These are phyloP conservation scores for Chamaecyparis obtusa DNA, from an alignment of 75 land plant genomes.

Conservation along the genomic window DNA sequence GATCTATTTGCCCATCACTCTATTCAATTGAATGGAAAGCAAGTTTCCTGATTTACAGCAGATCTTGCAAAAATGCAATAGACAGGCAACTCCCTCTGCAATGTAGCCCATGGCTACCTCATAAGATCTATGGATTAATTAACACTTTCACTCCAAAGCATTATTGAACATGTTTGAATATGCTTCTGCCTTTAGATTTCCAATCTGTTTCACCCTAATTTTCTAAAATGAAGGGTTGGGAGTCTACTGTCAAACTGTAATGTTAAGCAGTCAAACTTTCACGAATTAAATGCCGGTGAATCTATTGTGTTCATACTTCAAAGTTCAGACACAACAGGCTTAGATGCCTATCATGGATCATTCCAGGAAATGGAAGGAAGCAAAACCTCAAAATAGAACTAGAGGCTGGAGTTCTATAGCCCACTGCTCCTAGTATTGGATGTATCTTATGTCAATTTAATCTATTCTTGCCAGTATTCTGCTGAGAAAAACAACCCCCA, in stretches of 20 bases:
- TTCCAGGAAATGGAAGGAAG: background rate
- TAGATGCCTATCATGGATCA: background rate
- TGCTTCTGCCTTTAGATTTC: background rate
- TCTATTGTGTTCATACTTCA: background rate
- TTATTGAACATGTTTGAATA: background rate
- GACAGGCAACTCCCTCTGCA: background rate
- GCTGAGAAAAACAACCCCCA: background rate
- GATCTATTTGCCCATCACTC: background rate
- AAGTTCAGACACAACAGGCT: background rate
- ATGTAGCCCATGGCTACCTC: background rate
- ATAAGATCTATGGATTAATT: background rate
- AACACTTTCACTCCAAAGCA: background rate
- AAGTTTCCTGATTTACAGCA: background rate
- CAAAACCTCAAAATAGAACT: background rate
- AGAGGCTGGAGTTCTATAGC: background rate
- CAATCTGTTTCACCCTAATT: background rate
- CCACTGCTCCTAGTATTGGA: background rate
- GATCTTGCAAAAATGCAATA: background rate
- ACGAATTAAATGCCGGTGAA: background rate
- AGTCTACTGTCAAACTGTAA: background rate
- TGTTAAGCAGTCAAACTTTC: background rate
- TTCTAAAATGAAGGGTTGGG: background rate
- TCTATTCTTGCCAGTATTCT: background rate
- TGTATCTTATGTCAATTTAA: background rate
- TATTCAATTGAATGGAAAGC: background rate